phyloP scores from a whole-genome alignment of 805 yeast genomes.

The Zygoascus tannicola region DNA sequence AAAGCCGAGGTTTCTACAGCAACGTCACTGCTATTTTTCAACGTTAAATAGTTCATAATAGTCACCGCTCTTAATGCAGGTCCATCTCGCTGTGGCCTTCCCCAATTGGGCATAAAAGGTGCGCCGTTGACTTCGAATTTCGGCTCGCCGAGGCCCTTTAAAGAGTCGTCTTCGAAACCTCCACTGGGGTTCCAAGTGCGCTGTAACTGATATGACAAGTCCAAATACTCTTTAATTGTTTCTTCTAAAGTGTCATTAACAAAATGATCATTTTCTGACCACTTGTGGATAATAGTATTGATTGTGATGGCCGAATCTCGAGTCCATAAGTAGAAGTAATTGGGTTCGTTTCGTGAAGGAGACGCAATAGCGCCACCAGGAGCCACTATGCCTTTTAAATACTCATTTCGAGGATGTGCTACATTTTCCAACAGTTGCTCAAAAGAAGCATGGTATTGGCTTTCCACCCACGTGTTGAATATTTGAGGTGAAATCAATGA shows the following conservation, averaged over 20 bases:
- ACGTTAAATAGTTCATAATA: conserved; percentile 41
- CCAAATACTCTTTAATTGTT: conserved; percentile 51
- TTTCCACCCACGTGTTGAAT: conserved; percentile 41
- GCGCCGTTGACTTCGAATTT: conserved; percentile 63
- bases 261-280: conserved; percentile 34
- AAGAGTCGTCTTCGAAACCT: conserved; percentile 25
- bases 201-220: conserved; percentile 52
- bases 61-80: conserved; percentile 76
- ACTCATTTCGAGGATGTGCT: conserved; percentile 38
- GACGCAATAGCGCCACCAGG: conserved; percentile 79
- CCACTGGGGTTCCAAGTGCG: conserved; percentile 65
- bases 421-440: conserved; percentile 43
- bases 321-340: conserved; percentile 85
- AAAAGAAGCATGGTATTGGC: conserved; percentile 37
- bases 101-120: conserved; percentile 66
- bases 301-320: conserved; percentile 79
- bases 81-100: conserved; percentile 93
- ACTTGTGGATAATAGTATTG: conserved; percentile 44
- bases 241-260: conserved; percentile 20
- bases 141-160: conserved; percentile 75
- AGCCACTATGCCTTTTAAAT: conserved; percentile 29
- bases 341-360: conserved; percentile 61
- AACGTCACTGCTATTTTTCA: not conserved
- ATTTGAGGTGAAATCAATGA: conserved; percentile 27
- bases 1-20: conserved; percentile 21